Evolutionary conservation across 73 alveolate genomes (phyloP).

Genomic region (Effrenium voratum): DNA sequence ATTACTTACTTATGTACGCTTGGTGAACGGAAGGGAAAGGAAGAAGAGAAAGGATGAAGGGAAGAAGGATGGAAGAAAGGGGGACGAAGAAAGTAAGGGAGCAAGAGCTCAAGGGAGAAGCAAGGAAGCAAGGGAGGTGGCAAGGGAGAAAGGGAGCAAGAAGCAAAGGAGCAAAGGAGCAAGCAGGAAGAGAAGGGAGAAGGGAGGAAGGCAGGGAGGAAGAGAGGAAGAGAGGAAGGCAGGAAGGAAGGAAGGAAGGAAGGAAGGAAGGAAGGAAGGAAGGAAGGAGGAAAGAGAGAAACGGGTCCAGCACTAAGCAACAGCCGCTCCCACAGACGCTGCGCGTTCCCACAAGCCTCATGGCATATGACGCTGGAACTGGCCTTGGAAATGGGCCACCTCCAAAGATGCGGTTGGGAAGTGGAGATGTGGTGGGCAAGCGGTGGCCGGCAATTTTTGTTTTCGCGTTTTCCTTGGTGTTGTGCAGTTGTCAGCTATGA

Average conservation of each 20-base stretch:
- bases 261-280: neutral
- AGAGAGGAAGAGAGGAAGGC: neutral
- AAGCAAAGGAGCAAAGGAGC: neutral
- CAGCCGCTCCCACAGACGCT: neutral
- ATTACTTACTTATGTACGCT: too few relatives aligned
- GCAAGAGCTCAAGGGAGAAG: neutral
- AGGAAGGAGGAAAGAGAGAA: neutral
- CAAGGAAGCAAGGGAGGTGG: neutral
- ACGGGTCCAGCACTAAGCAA: neutral
- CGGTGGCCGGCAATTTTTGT: too few relatives aligned
- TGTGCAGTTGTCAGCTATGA: too few relatives aligned
- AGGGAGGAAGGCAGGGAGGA: neutral
- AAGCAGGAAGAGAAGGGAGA: neutral
- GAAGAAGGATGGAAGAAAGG: neutral
- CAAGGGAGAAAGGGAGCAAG: neutral
- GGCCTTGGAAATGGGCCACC: too few relatives aligned
- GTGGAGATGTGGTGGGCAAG: too few relatives aligned
- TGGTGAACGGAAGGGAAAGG: too few relatives aligned
- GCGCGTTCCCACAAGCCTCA: neutral
- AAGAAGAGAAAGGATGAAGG: too few relatives aligned
- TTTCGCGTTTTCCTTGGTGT: too few relatives aligned
- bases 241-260: neutral
- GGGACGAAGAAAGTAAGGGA: neutral
- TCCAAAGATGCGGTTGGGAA: too few relatives aligned
- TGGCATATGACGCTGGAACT: too few relatives aligned